A percentile compares a stretch with the other conserved stretches of the same genome.
Conservation (phyloP, 2,329 filamentous ascomycete species). For the Curvularia eragrostidis region DNA sequence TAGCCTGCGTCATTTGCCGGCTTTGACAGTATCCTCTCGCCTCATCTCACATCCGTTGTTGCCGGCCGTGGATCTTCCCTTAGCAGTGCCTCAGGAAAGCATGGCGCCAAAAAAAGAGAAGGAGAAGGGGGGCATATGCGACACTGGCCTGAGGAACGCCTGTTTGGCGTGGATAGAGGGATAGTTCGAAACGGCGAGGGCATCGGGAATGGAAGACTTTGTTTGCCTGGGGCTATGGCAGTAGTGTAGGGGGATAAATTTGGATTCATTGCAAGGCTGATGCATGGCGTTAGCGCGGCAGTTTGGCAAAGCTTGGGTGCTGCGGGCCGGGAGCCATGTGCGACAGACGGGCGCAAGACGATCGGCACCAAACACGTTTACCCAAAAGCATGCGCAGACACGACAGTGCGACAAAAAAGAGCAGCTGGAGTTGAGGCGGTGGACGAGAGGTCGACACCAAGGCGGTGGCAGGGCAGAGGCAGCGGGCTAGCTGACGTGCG, state of each 20-base stretch:
- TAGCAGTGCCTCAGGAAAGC: conserved; percentile 13
- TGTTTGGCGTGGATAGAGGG: conserved; percentile 20
- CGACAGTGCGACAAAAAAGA: conserved; percentile 2
- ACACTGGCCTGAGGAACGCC: conserved; percentile 16
- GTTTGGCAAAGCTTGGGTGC: conserved; percentile 29
- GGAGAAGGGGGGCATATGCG: conserved; percentile 5
- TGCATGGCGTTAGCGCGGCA: conserved; percentile 17
- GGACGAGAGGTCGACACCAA: not conserved
- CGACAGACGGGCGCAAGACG: conserved; percentile 4
- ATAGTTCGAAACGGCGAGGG: conserved; percentile 22
- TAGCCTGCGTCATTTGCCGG: not conserved
- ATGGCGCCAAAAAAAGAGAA: conserved; percentile 1
- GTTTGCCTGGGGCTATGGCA: conserved; percentile 6
- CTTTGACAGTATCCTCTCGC: conserved; percentile 1
- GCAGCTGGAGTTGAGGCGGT: not conserved
- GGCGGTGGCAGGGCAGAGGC: not conserved
- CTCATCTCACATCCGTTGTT: conserved; percentile 9
- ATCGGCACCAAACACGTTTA: not conserved
- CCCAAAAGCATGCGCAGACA: conserved; percentile 2
- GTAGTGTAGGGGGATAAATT: conserved; percentile 27
- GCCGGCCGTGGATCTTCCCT: conserved; percentile 6
- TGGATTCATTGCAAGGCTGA: conserved; percentile 20
- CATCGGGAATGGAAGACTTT: conserved; percentile 4
- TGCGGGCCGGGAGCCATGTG: conserved; percentile 7
- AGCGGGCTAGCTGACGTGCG: no score